Evolutionary conservation across 2,329 filamentous ascomycete species (phyloP).

Genomic region (Nannizziopsis arthrosporioides): DNA sequence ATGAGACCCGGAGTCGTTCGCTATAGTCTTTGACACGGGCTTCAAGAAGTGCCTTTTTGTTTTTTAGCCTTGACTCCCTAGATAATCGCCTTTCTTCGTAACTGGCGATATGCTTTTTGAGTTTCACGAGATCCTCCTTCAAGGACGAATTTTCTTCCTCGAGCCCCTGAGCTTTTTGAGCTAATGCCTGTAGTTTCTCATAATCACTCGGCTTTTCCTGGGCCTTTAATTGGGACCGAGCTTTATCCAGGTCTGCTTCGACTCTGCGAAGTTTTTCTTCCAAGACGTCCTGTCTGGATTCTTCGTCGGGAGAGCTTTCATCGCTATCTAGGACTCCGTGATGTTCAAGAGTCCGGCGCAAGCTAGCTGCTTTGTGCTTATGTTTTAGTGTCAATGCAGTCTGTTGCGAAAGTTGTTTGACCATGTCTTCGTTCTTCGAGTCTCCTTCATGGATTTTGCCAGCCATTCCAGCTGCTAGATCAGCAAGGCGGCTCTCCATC

Average conservation of each 20-base stretch:
- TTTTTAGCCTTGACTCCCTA: constrained; percentile 33
- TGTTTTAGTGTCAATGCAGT: constrained; percentile 36
- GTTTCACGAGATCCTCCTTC: constrained; percentile 30
- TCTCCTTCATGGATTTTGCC: constrained; percentile 13
- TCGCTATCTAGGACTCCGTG: constrained; percentile 29
- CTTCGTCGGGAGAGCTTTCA: constrained; percentile 18
- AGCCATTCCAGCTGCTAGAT: constrained; percentile 32
- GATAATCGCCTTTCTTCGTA: constrained; percentile 34
- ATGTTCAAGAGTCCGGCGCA: constrained; percentile 29
- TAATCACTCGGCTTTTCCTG: constrained; percentile 25
- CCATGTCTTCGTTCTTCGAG: constrained; percentile 29
- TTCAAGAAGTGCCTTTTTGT: constrained; percentile 31
- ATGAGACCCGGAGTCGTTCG: constrained; percentile 26
- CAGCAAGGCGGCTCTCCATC: constrained; percentile 35
- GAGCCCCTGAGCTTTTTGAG: constrained; percentile 30
- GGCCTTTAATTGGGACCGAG: constrained; percentile 27
- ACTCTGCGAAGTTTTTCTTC: constrained; percentile 23
- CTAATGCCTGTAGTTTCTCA: constrained; percentile 26
- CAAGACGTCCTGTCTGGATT: constrained; percentile 13
- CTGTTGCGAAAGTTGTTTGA: constrained; percentile 34
- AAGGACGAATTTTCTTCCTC: constrained; percentile 32
- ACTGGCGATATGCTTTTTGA: constrained; percentile 34
- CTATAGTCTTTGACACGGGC: constrained; percentile 32
- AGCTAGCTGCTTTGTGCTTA: constrained; percentile 31
- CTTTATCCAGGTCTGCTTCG: constrained; percentile 27